phyloP scores from a whole-genome alignment of 192 early-diverging fungal species.

The Coemansia brasiliensis region DNA sequence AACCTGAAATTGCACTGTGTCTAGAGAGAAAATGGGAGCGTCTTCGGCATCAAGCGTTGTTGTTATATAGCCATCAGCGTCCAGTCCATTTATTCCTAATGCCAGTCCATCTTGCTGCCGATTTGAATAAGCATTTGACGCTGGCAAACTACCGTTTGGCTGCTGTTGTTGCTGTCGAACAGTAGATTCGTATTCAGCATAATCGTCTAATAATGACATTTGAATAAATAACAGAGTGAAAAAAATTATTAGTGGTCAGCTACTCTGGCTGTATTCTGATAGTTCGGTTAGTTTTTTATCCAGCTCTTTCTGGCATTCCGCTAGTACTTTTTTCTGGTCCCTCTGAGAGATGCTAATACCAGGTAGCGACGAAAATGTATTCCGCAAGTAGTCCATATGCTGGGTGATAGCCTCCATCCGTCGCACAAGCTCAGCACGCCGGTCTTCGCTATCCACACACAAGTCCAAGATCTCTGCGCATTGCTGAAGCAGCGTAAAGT shows the following conservation, averaged over 20 bases:
- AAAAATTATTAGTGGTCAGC: conserved; percentile 5
- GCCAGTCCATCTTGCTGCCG: conserved; percentile 7
- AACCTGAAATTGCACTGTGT: conserved; percentile 87
- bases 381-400: conserved; percentile 38
- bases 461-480: conserved; percentile 45
- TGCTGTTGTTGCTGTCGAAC: conserved; percentile 25
- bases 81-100: conserved; percentile 8
- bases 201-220: conserved; percentile 56
- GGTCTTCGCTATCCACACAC: conserved; percentile 35
- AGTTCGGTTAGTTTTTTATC: conserved; percentile 33
- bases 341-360: conserved; percentile 50
- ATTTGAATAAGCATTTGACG: background rate
- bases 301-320: conserved; percentile 39
- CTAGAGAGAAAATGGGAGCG: conserved; percentile 75
- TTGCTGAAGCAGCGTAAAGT: conserved; percentile 50
- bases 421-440: conserved; percentile 42
- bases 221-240: background rate
- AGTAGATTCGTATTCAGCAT: conserved; percentile 44
- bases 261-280: conserved; percentile 19
- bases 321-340: conserved; percentile 49
- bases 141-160: background rate
- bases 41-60: conserved; percentile 44
- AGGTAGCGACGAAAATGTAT: conserved; percentile 31
- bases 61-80: conserved; percentile 41
- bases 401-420: conserved; percentile 41